Base-by-base conservation (phyloP, 2,329 filamentous ascomycete species). In the Xylariaceae sp. region DNA sequence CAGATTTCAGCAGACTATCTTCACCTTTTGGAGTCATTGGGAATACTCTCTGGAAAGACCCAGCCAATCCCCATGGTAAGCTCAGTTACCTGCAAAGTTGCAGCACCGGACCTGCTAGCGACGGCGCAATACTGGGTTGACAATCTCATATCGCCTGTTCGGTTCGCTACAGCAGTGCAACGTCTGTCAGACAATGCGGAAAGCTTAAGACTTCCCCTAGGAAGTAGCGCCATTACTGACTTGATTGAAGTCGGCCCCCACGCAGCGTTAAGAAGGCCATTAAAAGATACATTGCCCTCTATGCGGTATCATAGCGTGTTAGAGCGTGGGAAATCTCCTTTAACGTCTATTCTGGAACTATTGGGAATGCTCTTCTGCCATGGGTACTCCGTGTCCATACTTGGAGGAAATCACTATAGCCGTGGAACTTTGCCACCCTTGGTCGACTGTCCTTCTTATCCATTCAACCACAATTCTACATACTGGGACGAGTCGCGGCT, bases 381-480 rank as follows among this genome's bases (percentile, higher is more conserved):
- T 16, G 58, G 60, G 1, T 33, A 58, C 11, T 9, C 32, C 1
- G 39, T 62, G 0, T 55, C 53, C 1, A 15, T 60, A 11, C 18
- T 36, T 1, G 39, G n/a, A 10, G 43, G 6, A 1, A 53, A 59
- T 10, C 26, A 33, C 9, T 46, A 57, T 20, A 13, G 5, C 1
- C 2, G 23, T 15, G 6, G 32, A 13, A n/a, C n/a, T 11, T 1
- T 4, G 3, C 33, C 39, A 4, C 26, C 42, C 16, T 58, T 75
- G 7, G 53, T 63, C 1, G 68, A 74, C 36, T 62, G 72, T 1
- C 73, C 75, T 0, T 54, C 66, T 1, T 78, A 77, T 39, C 68
- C 73, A 0, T 78, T 73, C 62, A 68, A 77, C 44, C 73, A 76
- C 35, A 65, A 67, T 2, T 61, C 61, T 2, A 62, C 21, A 0